phyloP scores from a whole-genome alignment of 1,139 yeast species.

The Pichia inconspicua region DNA sequence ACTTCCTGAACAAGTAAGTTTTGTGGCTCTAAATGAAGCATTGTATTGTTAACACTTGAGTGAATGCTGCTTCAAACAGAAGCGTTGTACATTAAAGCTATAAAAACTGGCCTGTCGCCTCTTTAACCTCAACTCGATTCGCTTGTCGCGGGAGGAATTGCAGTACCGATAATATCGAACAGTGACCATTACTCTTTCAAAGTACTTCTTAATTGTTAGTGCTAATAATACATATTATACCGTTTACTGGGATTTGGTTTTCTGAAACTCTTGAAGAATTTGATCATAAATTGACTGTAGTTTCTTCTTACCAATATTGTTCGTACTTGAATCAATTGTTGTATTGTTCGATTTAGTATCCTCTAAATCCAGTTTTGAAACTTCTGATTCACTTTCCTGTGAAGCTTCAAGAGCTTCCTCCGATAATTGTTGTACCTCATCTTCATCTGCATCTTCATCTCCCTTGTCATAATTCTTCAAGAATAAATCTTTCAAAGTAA shows the following conservation, averaged over 20 bases:
- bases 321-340: not conserved
- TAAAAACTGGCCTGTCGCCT: too few relatives aligned
- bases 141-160: too few relatives aligned
- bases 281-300: not conserved
- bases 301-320: not conserved
- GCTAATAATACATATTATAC: too few relatives aligned
- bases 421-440: not conserved
- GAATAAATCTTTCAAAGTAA: constrained; percentile 45
- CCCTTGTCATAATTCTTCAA: constrained; percentile 23
- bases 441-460: not conserved
- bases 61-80: not conserved
- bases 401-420: not conserved
- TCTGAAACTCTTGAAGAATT: not conserved
- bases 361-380: not conserved
- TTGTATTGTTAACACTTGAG: constrained; percentile 14
- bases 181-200: too few relatives aligned
- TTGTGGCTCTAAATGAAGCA: constrained; percentile 42
- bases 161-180: too few relatives aligned
- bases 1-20: constrained; percentile 41
- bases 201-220: too few relatives aligned
- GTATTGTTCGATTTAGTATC: not conserved
- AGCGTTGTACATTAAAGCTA: not conserved
- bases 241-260: not conserved
- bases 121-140: too few relatives aligned
- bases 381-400: not conserved